Evolutionary conservation across 208 protist species (phyloP).

Genomic region (Novymonas esmeraldas): DNA sequence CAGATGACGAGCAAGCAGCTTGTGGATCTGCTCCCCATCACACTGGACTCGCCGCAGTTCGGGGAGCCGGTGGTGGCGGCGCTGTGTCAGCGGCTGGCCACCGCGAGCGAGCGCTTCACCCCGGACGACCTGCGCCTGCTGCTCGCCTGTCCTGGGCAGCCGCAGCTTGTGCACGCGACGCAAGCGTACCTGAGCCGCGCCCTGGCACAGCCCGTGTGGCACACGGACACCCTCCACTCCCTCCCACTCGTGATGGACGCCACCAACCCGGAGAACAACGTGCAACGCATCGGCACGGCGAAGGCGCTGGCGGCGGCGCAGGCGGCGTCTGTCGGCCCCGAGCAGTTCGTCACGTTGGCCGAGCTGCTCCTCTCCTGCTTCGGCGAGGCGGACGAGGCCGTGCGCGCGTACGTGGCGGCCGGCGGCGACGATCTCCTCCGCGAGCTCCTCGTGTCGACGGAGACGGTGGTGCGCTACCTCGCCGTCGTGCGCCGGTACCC

Average conservation of each 20-base stretch:
- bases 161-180: slow-evolving; percentile 46
- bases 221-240: slow-evolving; percentile 68
- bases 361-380: slow-evolving; percentile 66
- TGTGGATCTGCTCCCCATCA: slow-evolving; percentile 67
- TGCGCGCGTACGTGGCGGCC: slow-evolving; percentile 49
- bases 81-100: slow-evolving; percentile 50
- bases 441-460: slow-evolving; percentile 13
- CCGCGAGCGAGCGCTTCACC: slow-evolving; percentile 47
- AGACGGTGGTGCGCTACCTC: slow-evolving; percentile 62
- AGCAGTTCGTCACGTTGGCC: slow-evolving; percentile 75
- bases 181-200: slow-evolving; percentile 51
- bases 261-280: slow-evolving; percentile 21
- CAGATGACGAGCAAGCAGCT: slow-evolving; percentile 66
- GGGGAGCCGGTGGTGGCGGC: slow-evolving; percentile 45
- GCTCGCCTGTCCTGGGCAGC: slow-evolving; percentile 34
- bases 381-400: slow-evolving; percentile 44
- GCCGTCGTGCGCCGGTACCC: slow-evolving; percentile 48
- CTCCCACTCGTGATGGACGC: slow-evolving; percentile 52
- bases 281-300: slow-evolving; percentile 15
- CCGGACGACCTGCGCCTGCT: slow-evolving; percentile 72
- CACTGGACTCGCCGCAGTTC: slow-evolving; percentile 28
- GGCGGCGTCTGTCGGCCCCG: slow-evolving; percentile 55
- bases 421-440: slow-evolving; percentile 60
- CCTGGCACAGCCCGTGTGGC: slow-evolving; percentile 73
- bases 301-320: slow-evolving; percentile 73